phyloP scores from a whole-genome alignment of 768 basidiomycete genomes.

The Naganishia antarctica region DNA sequence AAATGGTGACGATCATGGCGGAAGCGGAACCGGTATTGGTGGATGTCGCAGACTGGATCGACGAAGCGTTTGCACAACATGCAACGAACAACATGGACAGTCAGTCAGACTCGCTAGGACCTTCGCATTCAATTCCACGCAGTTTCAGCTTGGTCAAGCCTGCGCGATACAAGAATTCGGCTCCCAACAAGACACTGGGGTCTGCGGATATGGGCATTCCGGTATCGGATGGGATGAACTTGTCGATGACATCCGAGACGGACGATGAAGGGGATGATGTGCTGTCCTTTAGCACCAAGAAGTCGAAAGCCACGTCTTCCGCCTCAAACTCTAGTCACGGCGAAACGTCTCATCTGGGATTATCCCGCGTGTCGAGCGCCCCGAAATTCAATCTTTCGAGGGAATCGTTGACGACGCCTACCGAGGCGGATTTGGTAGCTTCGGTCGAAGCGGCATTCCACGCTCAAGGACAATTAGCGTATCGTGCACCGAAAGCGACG shows the following conservation, averaged over 20 bases:
- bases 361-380: slow-evolving; percentile 36
- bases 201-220: slow-evolving; percentile 39
- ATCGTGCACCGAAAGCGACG: slow-evolving; percentile 35
- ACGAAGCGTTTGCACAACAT: slow-evolving; percentile 60
- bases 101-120: neutral
- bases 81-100: slow-evolving; percentile 30
- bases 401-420: slow-evolving; percentile 17
- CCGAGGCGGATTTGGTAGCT: slow-evolving; percentile 39
- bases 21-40: slow-evolving; percentile 74
- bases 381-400: slow-evolving; percentile 33
- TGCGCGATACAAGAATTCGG: slow-evolving; percentile 35
- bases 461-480: slow-evolving; percentile 1
- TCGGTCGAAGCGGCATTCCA: slow-evolving; percentile 38
- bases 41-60: slow-evolving; percentile 87
- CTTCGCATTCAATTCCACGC: neutral
- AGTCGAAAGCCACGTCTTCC: slow-evolving; percentile 48
- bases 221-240: neutral
- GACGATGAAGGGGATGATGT: slow-evolving; percentile 60
- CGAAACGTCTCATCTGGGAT: slow-evolving; percentile 30
- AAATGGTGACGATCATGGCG: slow-evolving; percentile 81
- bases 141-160: slow-evolving; percentile 39
- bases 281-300: slow-evolving; percentile 65
- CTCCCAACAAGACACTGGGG: slow-evolving; percentile 34
- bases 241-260: slow-evolving; percentile 12
- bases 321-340: slow-evolving; percentile 35